A percentile compares a stretch with the other conserved stretches of the same genome.
These are phyloP conservation scores for Cephalotrichum gorgonifer DNA, from an alignment of 2,329 filamentous ascomycete species.

Conservation along the genomic window DNA sequence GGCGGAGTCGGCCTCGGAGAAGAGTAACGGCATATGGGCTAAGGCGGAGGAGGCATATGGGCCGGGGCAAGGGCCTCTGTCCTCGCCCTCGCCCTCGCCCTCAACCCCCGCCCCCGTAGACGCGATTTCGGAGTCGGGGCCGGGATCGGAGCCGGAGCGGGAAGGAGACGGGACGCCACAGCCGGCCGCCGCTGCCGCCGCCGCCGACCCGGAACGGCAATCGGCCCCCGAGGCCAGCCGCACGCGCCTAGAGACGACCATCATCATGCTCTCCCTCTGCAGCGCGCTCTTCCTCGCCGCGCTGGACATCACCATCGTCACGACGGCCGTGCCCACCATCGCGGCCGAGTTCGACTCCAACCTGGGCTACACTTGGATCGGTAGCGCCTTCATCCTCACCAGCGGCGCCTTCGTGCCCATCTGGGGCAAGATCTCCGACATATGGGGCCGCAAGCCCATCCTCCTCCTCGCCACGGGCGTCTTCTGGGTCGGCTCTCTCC, in stretches of 20 bases:
- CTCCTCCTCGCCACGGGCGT: constrained; percentile 37
- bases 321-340: constrained; percentile 58
- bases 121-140: too few relatives aligned
- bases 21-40: too few relatives aligned
- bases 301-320: constrained; percentile 51
- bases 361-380: constrained; percentile 68
- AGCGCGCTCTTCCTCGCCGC: constrained; percentile 41
- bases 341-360: constrained; percentile 52
- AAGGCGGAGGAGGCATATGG: too few relatives aligned
- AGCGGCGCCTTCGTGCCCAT: constrained; percentile 57
- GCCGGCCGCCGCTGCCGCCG: background rate
- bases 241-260: constrained; percentile 25
- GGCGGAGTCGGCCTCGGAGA: too few relatives aligned
- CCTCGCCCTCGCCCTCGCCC: too few relatives aligned
- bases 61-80: too few relatives aligned
- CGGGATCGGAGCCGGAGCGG: too few relatives aligned
- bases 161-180: background rate
- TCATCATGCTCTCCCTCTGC: constrained; percentile 30
- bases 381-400: constrained; percentile 61
- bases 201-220: background rate
- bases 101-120: too few relatives aligned
- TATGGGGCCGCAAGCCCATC: constrained; percentile 47
- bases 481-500: constrained; percentile 44
- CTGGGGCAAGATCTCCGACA: constrained; percentile 56
- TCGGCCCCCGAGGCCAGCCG: constrained; percentile 20